Evolutionary conservation across 768 basidiomycete genomes (phyloP).

Genomic region (Suillus lakei): DNA sequence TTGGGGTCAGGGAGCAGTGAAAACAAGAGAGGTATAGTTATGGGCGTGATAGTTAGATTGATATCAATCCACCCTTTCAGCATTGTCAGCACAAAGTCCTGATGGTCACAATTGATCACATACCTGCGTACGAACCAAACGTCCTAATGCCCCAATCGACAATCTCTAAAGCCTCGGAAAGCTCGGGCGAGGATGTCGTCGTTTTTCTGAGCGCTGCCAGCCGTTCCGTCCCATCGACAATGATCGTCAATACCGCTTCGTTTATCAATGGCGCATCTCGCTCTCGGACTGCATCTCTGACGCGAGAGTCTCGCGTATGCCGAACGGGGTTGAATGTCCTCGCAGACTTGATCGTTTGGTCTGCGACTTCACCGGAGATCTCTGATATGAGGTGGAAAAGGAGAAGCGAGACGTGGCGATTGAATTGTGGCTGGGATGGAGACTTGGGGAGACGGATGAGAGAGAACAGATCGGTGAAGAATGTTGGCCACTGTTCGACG

Average conservation of each 20-base stretch:
- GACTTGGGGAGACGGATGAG: conserved; percentile 70
- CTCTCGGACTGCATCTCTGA: conserved; percentile 90
- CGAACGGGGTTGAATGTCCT: conserved; percentile 71
- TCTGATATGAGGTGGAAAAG: conserved; percentile 93
- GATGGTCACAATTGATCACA: conserved; percentile 38
- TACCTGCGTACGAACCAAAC: conserved; percentile 93
- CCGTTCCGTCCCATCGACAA: conserved; percentile 69
- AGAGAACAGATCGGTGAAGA: conserved; percentile 79
- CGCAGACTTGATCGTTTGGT: conserved; percentile 91
- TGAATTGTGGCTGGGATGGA: conserved; percentile 63
- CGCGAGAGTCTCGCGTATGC: conserved; percentile 79
- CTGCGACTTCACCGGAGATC: conserved; percentile 96
- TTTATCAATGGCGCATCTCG: conserved; percentile 88
- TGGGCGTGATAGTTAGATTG: conserved; percentile 90
- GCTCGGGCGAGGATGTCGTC: conserved; percentile 50
- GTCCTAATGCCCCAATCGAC: conserved; percentile 94
- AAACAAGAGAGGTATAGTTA: conserved; percentile 85
- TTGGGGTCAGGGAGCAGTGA: conserved; percentile 79
- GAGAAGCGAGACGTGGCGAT: conserved; percentile 84
- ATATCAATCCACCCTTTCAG: conserved; percentile 95
- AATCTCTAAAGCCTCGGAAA: conserved; percentile 70
- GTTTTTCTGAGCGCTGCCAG: conserved; percentile 58
- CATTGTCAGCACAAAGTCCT: conserved; percentile 7
- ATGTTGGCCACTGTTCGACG: conserved; percentile 81
- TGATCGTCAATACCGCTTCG: conserved; percentile 82